Conservation (phyloP, 352 stramenopile genomes). For the Globisporangium ultimum region DNA sequence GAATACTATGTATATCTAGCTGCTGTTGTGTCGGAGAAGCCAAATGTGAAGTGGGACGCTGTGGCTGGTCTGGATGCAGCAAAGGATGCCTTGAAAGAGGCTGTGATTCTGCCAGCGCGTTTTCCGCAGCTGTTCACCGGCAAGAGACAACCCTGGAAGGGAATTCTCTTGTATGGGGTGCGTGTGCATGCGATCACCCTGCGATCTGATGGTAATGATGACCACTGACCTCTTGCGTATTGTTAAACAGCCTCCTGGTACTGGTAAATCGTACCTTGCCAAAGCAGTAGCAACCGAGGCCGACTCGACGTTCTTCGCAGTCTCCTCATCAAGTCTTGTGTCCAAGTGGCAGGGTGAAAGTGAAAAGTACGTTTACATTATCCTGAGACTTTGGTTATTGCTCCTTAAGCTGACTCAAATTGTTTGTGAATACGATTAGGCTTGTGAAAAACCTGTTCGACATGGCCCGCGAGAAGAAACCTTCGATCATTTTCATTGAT, state of each 20-base stretch:
- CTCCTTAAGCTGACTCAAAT: conserved; percentile 21
- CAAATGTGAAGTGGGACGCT: conserved; percentile 96
- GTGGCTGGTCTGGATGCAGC: conserved; percentile 96
- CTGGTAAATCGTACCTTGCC: conserved; percentile 95
- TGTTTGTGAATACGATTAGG: conserved; percentile 23
- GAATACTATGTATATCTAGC: conserved; percentile 26
- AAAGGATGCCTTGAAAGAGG: conserved; percentile 98
- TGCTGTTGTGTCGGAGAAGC: conserved; percentile 85
- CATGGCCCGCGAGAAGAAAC: conserved; percentile 94
- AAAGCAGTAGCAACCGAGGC: conserved; percentile 99
- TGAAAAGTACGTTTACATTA: conserved; percentile 55
- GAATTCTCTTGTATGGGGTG: conserved; percentile 98
- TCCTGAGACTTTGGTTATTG: background rate
- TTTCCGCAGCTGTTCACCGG: conserved; percentile 98
- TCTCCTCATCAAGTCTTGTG: conserved; percentile 97
- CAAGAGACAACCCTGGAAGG: conserved; percentile 90
- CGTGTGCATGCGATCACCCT: conserved; percentile 16
- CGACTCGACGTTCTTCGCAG: conserved; percentile 97
- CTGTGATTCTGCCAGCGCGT: conserved; percentile 94
- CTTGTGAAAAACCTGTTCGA: conserved; percentile 98
- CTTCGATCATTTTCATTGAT: conserved; percentile 97
- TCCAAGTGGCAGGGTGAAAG: conserved; percentile 99
- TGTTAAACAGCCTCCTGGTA: conserved; percentile 66
- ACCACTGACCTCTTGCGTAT: background rate
- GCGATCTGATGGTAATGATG: background rate